Percentiles rank a stretch among this genome's conserved stretches.
phyloP scores from a whole-genome alignment of 139 green algal species.

The Micractinium conductrix region DNA sequence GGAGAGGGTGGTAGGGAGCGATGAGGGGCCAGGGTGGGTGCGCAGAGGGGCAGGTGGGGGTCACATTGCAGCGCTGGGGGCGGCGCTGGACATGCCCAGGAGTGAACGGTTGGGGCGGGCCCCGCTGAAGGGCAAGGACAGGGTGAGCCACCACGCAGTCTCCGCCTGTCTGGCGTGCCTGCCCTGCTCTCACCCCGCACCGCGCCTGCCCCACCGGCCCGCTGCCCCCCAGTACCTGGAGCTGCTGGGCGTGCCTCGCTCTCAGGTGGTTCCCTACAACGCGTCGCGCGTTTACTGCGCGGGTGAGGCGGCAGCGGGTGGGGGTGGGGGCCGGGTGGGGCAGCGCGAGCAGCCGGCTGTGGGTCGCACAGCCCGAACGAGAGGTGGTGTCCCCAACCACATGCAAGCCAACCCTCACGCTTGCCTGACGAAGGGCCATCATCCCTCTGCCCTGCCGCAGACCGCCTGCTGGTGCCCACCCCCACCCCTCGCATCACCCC shows the following conservation, averaged over 20 bases:
- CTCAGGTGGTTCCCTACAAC: constrained; percentile 41
- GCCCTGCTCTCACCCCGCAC: neutral
- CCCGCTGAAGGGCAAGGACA: no score
- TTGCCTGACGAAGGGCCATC: no score
- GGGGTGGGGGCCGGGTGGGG: neutral
- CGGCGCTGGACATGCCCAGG: no score
- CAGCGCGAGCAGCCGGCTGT: no score
- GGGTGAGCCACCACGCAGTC: no score
- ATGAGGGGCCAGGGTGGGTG: no score
- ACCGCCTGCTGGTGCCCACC: constrained; percentile 43
- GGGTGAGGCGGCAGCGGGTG: neutral
- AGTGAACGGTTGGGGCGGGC: no score
- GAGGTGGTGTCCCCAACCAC: no score
- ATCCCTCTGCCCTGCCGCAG: neutral
- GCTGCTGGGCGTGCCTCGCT: constrained; percentile 42
- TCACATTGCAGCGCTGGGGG: no score
- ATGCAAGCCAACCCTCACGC: neutral
- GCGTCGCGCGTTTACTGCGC: constrained; percentile 39
- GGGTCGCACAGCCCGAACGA: neutral
- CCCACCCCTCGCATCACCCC: constrained; percentile 46
- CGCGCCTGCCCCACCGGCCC: neutral
- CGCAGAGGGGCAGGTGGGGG: no score
- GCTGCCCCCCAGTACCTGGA: constrained; percentile 52
- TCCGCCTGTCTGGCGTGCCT: neutral
- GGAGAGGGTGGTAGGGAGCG: no score